These are phyloP conservation scores for Stagonosporopsis vannaccii DNA, from an alignment of 2,329 filamentous ascomycete species.

Conservation along the genomic window DNA sequence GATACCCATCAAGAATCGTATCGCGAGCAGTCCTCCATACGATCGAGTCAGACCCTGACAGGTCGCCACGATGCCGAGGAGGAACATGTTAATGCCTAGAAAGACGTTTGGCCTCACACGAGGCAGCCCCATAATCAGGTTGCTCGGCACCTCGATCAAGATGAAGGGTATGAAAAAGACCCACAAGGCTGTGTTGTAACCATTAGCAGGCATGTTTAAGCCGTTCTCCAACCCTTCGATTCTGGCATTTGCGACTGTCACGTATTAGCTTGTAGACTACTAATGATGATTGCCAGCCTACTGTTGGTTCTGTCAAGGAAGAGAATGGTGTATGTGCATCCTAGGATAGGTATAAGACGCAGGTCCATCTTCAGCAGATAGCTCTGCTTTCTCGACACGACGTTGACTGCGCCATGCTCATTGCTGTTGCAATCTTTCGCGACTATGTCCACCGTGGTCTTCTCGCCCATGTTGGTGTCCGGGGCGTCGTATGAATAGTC, in stretches of 20 bases:
- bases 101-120: constrained; percentile 76
- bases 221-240: constrained; percentile 63
- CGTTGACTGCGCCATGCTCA: constrained; percentile 18
- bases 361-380: constrained; percentile 67
- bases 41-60: constrained; percentile 41
- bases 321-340: constrained; percentile 73
- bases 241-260: constrained; percentile 72
- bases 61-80: constrained; percentile 64
- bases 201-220: constrained; percentile 66
- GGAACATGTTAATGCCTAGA: constrained; percentile 79
- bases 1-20: constrained; percentile 45
- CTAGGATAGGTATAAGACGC: constrained; percentile 68
- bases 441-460: constrained; percentile 21
- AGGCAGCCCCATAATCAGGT: constrained; percentile 73
- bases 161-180: constrained; percentile 89
- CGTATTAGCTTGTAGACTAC: neutral
- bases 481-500: neutral
- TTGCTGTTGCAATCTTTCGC: constrained; percentile 22
- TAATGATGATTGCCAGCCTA: constrained; percentile 13
- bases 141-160: constrained; percentile 77
- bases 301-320: constrained; percentile 73
- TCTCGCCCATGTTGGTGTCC: constrained; percentile 24
- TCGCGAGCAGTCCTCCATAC: constrained; percentile 37
- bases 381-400: constrained; percentile 40
- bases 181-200: constrained; percentile 78